Percentiles rank a stretch among this genome's conserved stretches.
These are phyloP conservation scores for Plasmodium inui DNA, from an alignment of 169 alveolate species.

Conservation along the genomic window DNA sequence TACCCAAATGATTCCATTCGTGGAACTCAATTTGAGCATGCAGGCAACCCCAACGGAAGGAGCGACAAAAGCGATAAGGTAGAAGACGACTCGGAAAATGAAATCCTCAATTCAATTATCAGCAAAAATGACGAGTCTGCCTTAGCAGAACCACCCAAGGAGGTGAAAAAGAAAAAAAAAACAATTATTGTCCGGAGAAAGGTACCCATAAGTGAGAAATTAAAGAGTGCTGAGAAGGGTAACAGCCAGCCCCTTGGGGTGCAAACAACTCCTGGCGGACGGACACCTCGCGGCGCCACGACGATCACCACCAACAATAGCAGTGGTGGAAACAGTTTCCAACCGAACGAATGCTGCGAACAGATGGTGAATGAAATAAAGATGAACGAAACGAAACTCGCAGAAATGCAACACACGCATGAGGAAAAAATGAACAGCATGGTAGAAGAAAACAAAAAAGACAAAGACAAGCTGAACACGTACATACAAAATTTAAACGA, in stretches of 20 bases:
- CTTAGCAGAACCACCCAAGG: neutral
- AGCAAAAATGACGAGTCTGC: neutral
- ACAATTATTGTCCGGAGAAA: conserved; percentile 4
- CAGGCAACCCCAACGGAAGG: neutral
- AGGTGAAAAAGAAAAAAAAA: conserved; percentile 20
- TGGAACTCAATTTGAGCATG: neutral
- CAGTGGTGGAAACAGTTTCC: neutral
- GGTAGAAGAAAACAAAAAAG: conserved; percentile 5
- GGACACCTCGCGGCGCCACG: neutral
- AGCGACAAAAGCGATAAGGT: neutral
- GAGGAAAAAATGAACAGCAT: neutral
- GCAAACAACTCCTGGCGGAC: neutral
- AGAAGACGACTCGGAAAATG: conserved; percentile 35
- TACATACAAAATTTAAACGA: conserved; percentile 27
- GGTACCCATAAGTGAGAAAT: conserved; percentile 2
- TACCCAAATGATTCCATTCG: neutral
- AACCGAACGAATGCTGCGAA: neutral
- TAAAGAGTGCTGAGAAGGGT: neutral
- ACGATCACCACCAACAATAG: neutral
- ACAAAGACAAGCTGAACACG: neutral
- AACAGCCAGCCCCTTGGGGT: neutral
- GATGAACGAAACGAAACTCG: neutral
- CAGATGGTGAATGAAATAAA: conserved; percentile 2
- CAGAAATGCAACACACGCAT: neutral
- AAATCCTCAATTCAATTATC: conserved; percentile 33